Conservation (phyloP, 2,329 filamentous ascomycete species). For the Xylariaceae sp. region DNA sequence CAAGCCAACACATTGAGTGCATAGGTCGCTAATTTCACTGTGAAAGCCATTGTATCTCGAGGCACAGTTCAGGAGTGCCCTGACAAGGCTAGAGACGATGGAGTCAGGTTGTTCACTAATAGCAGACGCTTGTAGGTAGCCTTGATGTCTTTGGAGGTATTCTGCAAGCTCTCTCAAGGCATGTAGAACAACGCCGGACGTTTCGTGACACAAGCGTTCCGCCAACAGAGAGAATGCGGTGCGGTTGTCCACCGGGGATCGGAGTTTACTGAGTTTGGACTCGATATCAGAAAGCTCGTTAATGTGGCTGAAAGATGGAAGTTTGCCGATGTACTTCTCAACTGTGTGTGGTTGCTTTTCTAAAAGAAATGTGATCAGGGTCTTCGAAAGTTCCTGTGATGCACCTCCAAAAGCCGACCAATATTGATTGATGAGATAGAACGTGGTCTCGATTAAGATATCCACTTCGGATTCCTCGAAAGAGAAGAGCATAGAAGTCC, state of each 20-base stretch:
- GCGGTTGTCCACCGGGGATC: slow-evolving; percentile 60
- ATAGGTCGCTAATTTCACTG: slow-evolving; percentile 64
- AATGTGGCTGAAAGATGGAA: slow-evolving; percentile 75
- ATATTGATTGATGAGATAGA: slow-evolving; percentile 78
- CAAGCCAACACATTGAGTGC: slow-evolving; percentile 78
- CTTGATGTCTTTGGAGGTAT: slow-evolving; percentile 70
- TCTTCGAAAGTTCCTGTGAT: slow-evolving; percentile 56
- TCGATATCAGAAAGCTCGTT: slow-evolving; percentile 66
- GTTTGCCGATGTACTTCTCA: slow-evolving; percentile 62
- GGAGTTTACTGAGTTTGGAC: slow-evolving; percentile 59
- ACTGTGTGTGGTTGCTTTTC: slow-evolving; percentile 59
- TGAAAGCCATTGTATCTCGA: slow-evolving; percentile 71
- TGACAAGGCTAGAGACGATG: slow-evolving; percentile 65
- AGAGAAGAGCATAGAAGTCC: slow-evolving; percentile 71
- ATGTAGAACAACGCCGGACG: slow-evolving; percentile 77
- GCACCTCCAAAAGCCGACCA: slow-evolving; percentile 65
- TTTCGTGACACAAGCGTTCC: slow-evolving; percentile 74
- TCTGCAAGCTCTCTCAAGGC: slow-evolving; percentile 71
- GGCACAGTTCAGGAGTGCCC: slow-evolving; percentile 79
- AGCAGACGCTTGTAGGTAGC: slow-evolving; percentile 72
- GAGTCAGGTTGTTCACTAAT: slow-evolving; percentile 79
- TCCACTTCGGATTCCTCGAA: slow-evolving; percentile 77
- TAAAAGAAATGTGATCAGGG: slow-evolving; percentile 62
- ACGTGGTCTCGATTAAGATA: slow-evolving; percentile 78
- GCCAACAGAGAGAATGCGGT: slow-evolving; percentile 68